Conservation (phyloP, 2,329 filamentous ascomycete genomes). For the Mycocentrospora acerina region DNA sequence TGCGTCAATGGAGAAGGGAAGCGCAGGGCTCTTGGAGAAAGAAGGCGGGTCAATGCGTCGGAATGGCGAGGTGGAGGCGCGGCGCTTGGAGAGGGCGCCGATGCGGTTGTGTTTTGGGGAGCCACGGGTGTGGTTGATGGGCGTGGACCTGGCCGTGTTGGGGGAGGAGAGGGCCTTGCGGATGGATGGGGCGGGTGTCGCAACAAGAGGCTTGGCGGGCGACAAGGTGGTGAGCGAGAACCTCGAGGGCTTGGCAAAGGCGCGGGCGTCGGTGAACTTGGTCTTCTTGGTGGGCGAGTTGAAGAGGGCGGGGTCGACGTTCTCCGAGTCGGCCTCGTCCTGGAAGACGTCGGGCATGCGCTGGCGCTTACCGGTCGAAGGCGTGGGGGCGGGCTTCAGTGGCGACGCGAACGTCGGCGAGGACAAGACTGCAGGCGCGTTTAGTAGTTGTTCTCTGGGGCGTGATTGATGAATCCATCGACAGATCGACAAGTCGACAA, state of each 20-base stretch:
- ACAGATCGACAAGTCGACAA: too few relatives aligned
- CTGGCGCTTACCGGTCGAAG: constrained; percentile 48
- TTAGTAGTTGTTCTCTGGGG: neutral
- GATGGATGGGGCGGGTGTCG: constrained; percentile 25
- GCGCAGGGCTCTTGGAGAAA: constrained; percentile 51
- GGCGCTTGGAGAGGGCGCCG: constrained; percentile 67
- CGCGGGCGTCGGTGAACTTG: constrained; percentile 45
- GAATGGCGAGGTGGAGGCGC: constrained; percentile 62
- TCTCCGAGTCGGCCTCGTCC: constrained; percentile 55
- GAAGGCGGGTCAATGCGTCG: constrained; percentile 71
- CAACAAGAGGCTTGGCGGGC: constrained; percentile 23
- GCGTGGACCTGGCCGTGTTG: constrained; percentile 45
- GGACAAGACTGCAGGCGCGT: neutral
- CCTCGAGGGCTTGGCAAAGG: constrained; percentile 42
- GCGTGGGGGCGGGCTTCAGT: constrained; percentile 29
- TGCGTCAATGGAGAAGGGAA: constrained; percentile 82
- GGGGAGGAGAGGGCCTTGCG: constrained; percentile 46
- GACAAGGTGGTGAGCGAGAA: constrained; percentile 40
- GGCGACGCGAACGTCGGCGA: constrained; percentile 5
- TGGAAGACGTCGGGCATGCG: constrained; percentile 48
- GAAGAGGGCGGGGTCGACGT: constrained; percentile 57
- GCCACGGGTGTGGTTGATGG: constrained; percentile 61
- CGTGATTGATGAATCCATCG: too few relatives aligned
- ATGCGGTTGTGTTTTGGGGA: constrained; percentile 74
- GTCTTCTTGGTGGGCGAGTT: constrained; percentile 56